A percentile compares a stretch with the other conserved stretches of the same genome.
Conservation (phyloP, 768 basidiomycete genomes). For the Lactarius tabidus region DNA sequence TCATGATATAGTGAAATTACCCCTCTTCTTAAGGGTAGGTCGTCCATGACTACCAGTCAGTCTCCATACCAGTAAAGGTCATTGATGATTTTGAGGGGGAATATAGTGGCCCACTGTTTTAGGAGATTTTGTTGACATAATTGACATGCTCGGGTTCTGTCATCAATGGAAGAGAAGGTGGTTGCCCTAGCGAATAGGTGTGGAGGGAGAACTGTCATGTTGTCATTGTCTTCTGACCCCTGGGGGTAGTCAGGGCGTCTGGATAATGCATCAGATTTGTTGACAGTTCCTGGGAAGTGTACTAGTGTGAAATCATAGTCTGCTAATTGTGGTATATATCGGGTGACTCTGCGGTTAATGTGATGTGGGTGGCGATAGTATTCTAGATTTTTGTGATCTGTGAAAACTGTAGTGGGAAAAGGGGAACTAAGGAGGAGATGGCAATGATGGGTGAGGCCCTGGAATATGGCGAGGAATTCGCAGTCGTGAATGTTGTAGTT, state of each 20-base stretch:
- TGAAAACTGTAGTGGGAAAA: background rate
- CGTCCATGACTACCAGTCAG: background rate
- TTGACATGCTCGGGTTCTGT: background rate
- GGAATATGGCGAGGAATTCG: too few relatives aligned
- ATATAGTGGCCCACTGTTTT: fast-evolving
- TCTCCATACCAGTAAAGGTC: background rate
- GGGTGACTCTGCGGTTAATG: background rate
- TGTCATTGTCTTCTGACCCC: background rate
- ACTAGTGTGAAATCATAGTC: background rate
- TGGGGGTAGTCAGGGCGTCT: too few relatives aligned
- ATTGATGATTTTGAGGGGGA: fast-evolving
- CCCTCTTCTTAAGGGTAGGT: background rate
- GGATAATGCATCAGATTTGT: background rate
- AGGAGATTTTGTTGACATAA: background rate
- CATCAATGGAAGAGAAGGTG: background rate
- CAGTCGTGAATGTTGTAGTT: too few relatives aligned
- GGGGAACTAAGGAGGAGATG: background rate
- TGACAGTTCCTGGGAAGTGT: fast-evolving
- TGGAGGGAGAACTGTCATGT: background rate
- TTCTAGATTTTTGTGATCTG: background rate
- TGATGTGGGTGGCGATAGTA: background rate
- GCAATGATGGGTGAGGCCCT: too few relatives aligned
- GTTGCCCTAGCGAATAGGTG: background rate
- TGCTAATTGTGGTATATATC: background rate
- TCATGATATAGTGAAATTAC: background rate